phyloP scores from a whole-genome alignment of 768 basidiomycete species.

The Ramaria rubella region DNA sequence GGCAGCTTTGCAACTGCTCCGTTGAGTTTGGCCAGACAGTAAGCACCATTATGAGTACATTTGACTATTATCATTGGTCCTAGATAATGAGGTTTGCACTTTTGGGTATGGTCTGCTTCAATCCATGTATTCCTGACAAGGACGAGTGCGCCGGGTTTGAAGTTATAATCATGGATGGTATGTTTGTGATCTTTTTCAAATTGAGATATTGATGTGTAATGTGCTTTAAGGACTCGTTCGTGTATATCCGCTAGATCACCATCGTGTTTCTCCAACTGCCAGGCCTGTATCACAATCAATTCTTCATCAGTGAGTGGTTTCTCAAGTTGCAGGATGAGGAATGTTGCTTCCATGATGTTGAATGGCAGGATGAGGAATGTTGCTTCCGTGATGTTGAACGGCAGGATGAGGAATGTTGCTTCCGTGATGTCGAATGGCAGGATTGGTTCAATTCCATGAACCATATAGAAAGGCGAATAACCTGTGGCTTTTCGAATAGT shows the following conservation, averaged over 20 bases:
- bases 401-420: too few species aligned
- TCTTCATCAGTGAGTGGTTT: slow-evolving; percentile 15
- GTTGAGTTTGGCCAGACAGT: slow-evolving; percentile 23
- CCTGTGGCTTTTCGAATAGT: slow-evolving; percentile 11
- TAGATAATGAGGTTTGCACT: slow-evolving; percentile 20
- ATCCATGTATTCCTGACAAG: slow-evolving; percentile 12
- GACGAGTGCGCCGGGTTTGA: slow-evolving; percentile 17
- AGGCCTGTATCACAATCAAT: slow-evolving; percentile 17
- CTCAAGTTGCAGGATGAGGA: slow-evolving; percentile 20
- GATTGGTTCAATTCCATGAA: slow-evolving; percentile 25
- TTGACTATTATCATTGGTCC: slow-evolving; percentile 22
- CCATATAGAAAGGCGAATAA: too few species aligned
- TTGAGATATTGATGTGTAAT: not conserved
- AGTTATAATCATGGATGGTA: not conserved
- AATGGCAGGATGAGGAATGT: slow-evolving; percentile 26
- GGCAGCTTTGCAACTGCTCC: slow-evolving; percentile 13
- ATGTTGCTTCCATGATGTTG: slow-evolving; percentile 27
- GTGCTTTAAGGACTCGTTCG: slow-evolving; percentile 7
- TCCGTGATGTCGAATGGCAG: too few species aligned
- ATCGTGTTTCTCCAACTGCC: slow-evolving; percentile 20
- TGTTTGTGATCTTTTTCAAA: slow-evolving; percentile 12
- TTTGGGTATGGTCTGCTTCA: slow-evolving; percentile 18
- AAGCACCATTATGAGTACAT: slow-evolving; percentile 17
- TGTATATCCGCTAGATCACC: not conserved
- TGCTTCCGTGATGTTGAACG: slow-evolving; percentile 16